Percentiles rank a stretch among this genome's conserved stretches.
phyloP scores from a whole-genome alignment of 495 filamentous ascomycete species.

The Chaetomidium leptoderma region DNA sequence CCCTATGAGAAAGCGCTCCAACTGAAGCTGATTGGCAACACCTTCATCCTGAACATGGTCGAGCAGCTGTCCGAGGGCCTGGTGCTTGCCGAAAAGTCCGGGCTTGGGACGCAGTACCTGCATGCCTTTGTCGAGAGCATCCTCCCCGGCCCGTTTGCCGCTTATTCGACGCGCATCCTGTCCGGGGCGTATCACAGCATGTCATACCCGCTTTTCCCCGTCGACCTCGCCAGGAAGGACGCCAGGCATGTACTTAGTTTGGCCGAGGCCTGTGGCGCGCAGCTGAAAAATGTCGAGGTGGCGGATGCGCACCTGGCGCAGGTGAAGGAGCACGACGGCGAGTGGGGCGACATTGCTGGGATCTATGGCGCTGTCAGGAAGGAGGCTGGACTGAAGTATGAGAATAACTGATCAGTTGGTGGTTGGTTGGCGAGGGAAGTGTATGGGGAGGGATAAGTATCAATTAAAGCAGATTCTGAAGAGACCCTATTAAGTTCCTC shows the following conservation, averaged over 20 bases:
- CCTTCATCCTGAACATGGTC: constrained; percentile 79
- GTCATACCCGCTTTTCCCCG: constrained; percentile 73
- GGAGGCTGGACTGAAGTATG: constrained; percentile 67
- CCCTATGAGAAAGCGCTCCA: constrained; percentile 53
- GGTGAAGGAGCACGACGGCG: constrained; percentile 69
- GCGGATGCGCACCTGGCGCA: constrained; percentile 59
- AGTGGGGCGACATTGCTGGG: constrained; percentile 74
- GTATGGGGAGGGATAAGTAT: neutral
- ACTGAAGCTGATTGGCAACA: constrained; percentile 83
- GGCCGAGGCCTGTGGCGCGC: constrained; percentile 57
- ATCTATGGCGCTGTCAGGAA: constrained; percentile 75
- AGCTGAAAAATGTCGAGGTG: constrained; percentile 61
- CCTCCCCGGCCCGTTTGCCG: constrained; percentile 60
- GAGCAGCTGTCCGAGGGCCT: constrained; percentile 72
- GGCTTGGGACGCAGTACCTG: constrained; percentile 65
- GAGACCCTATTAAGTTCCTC: neutral
- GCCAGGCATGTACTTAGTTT: constrained; percentile 66
- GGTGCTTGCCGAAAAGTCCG: constrained; percentile 73
- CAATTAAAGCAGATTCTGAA: neutral
- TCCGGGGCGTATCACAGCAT: constrained; percentile 64
- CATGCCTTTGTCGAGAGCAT: constrained; percentile 64
- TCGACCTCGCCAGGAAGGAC: constrained; percentile 84
- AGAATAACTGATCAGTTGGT: constrained; percentile 40
- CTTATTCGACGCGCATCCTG: constrained; percentile 70
- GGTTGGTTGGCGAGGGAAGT: neutral